Evolutionary conservation across 352 stramenopile species (phyloP).

Genomic region (Phytophthora cryptogea): DNA sequence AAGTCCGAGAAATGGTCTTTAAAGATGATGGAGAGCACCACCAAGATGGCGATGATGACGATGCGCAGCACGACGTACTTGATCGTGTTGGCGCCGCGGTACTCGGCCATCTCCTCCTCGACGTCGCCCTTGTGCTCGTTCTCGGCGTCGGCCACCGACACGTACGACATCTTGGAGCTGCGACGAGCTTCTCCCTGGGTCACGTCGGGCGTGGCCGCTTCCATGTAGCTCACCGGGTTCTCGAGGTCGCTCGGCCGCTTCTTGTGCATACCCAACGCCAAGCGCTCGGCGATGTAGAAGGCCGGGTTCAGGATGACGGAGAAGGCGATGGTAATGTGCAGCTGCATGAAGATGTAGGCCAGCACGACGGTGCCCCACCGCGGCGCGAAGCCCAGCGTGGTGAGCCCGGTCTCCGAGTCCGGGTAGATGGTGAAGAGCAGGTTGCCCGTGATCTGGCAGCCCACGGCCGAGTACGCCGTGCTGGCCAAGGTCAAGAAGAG

Average conservation of each 20-base stretch:
- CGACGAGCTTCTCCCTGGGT: constrained; percentile 9
- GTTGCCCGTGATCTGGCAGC: constrained; percentile 55
- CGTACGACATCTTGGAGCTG: constrained; percentile 32
- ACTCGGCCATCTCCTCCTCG: constrained; percentile 27
- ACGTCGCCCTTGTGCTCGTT: constrained; percentile 24
- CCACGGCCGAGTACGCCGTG: constrained; percentile 42
- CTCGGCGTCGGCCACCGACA: constrained; percentile 27
- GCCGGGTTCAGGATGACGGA: constrained; percentile 25
- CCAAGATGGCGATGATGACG: constrained; percentile 19
- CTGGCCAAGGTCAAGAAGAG: constrained; percentile 37
- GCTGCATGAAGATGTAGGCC: constrained; percentile 17
- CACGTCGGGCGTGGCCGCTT: constrained; percentile 17
- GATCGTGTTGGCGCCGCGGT: constrained; percentile 22
- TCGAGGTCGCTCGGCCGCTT: constrained; percentile 15
- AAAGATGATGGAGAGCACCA: constrained; percentile 28
- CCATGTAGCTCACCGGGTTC: constrained; percentile 19
- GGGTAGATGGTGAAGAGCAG: constrained; percentile 52
- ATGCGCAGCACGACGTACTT: constrained; percentile 28
- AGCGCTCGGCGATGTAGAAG: constrained; percentile 26
- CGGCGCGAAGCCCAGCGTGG: constrained; percentile 41
- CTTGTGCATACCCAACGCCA: constrained; percentile 26
- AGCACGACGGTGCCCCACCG: constrained; percentile 4
- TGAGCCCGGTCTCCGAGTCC: constrained; percentile 23
- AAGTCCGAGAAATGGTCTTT: constrained; percentile 32
- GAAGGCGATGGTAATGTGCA: constrained; percentile 26